Conservation (phyloP, 2,329 filamentous ascomycete genomes). For the Coniella lustricola region DNA sequence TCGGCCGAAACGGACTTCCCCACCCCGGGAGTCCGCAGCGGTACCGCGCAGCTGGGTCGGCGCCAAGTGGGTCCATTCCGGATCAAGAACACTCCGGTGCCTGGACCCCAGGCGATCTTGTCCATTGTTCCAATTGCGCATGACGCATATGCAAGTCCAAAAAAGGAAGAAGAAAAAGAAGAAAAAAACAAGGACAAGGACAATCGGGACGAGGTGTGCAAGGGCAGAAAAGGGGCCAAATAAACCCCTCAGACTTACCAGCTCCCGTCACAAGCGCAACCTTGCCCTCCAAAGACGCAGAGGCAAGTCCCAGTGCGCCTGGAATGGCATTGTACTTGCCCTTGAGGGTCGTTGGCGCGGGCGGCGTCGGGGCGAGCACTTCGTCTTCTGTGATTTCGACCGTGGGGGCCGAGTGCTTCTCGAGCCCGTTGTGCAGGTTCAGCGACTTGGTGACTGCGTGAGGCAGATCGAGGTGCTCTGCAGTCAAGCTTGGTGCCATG, state of each 20-base stretch:
- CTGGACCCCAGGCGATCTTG: too few relatives aligned
- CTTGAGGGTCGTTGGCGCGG: not conserved
- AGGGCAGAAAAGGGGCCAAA: not conserved
- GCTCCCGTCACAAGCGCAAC: conserved; percentile 32
- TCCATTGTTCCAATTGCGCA: too few relatives aligned
- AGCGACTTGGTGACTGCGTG: not conserved
- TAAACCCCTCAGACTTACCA: conserved; percentile 23
- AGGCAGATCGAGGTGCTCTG: conserved; percentile 6
- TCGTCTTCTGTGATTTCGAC: conserved; percentile 14
- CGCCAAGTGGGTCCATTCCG: not conserved
- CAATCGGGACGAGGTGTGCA: too few relatives aligned
- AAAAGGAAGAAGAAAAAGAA: not conserved
- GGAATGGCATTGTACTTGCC: conserved; percentile 32
- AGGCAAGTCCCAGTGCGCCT: conserved; percentile 31
- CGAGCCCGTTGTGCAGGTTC: too few relatives aligned
- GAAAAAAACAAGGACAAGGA: not conserved
- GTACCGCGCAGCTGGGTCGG: not conserved
- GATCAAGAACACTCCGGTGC: not conserved
- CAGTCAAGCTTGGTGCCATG: conserved; percentile 11
- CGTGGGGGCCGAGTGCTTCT: conserved; percentile 5
- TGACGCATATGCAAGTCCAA: too few relatives aligned
- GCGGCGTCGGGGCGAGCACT: conserved; percentile 9
- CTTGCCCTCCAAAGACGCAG: conserved; percentile 32
- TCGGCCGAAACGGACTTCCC: not conserved
- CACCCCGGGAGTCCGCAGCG: not conserved